Base-by-base conservation (phyloP, 2,329 filamentous ascomycete genomes). In the Magnaporthiopsis poae region DNA sequence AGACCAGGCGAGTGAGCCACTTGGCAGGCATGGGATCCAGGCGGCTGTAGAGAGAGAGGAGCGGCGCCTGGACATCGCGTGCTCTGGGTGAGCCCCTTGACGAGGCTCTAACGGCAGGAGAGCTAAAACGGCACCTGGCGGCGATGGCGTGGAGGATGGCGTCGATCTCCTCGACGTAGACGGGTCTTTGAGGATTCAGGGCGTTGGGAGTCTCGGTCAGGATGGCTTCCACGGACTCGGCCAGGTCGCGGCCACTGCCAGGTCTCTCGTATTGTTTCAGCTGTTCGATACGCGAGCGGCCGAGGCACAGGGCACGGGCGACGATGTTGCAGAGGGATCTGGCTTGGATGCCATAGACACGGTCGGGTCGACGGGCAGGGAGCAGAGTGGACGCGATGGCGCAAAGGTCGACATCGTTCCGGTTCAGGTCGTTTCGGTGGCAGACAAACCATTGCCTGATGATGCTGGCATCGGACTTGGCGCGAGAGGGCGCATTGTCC, bases 1-100 rank as follows among this genome's bases (percentile, higher is more conserved):
- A 79, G 7, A 96, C 81, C 36, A 97, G 79, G 3, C 93, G 84
- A 0, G 90, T 90, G 13, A 96, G 81, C 93, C 93, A 97, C 77
- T 96, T 96, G 4, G 88, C 89, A 73, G 96, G 90, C 61, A 81
- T 80, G 3, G 90, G 85, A 62, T 80, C 80, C 12, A 92, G 73
- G 9, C 85, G 83, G 36, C 77, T 79, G 71, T 90, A 90, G 0
- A 93, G 73, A 0, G 74, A 73, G 27, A 80, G 80, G 0, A 94
- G 75, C 3, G 81, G 74, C 5, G 78, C 76, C 75, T 72, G 84
- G 21, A 46, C 60, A 13, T 33, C 39, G 33, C 65, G 11, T 9
- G 64, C 12, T 25, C n/a, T 25, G 13, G 60, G 29, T 15, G 35
- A 61, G 2, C 25, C 11, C 8, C 7, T 31, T 9, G 72, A 72